phyloP scores from a whole-genome alignment of 768 basidiomycete genomes.

The Mycena rosella region DNA sequence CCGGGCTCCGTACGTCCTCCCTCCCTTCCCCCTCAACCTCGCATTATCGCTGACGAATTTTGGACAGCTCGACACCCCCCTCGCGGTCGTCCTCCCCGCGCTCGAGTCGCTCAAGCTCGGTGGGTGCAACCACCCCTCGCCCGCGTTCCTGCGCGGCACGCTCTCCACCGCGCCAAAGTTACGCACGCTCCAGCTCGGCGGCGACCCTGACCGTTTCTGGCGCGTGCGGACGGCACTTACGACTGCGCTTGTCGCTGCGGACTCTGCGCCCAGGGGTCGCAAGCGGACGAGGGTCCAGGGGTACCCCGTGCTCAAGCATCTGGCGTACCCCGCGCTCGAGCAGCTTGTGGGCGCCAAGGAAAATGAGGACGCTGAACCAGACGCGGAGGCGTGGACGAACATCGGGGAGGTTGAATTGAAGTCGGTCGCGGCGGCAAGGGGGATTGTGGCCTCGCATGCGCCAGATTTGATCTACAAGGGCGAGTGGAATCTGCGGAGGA shows the following conservation, averaged over 20 bases:
- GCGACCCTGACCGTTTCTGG: constrained; percentile 1
- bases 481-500: not conserved
- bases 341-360: not conserved
- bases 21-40: not conserved
- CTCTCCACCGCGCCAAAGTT: constrained; percentile 22
- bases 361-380: not conserved
- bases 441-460: not conserved
- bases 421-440: not conserved
- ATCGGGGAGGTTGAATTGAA: not conserved
- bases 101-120: constrained; percentile 25
- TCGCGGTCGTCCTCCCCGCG: constrained; percentile 11
- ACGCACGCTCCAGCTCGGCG: constrained; percentile 14
- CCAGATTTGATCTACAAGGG: not conserved
- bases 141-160: constrained; percentile 14
- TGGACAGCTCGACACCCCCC: constrained; percentile 22
- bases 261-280: not conserved
- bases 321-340: constrained; percentile 3
- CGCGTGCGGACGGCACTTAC: not conserved
- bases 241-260: not conserved
- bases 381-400: not conserved
- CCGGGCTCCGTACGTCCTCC: not conserved
- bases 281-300: too few species aligned
- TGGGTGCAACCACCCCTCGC: constrained; percentile 13
- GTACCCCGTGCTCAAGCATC: not conserved
- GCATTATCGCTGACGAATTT: not conserved